Evolutionary conservation across 176 grass and related monocot genomes (phyloP).

Genomic region (Cenchrus americanus): DNA sequence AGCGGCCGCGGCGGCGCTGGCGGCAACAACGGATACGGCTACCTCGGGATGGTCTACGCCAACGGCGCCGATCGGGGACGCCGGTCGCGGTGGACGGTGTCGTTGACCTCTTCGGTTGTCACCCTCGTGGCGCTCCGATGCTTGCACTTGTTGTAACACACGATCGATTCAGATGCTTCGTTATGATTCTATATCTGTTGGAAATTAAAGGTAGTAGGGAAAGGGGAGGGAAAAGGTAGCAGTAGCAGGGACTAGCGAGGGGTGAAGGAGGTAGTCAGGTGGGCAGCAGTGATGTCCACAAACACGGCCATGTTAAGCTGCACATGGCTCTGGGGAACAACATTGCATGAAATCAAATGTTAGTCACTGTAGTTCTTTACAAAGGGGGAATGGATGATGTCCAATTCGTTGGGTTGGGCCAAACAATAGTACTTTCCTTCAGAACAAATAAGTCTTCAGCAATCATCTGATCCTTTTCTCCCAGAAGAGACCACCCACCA

Average conservation of each 20-base stretch:
- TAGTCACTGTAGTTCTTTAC: constrained; percentile 23
- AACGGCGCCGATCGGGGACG: constrained; percentile 25
- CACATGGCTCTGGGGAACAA: constrained; percentile 22
- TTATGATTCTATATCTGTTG: constrained; percentile 28
- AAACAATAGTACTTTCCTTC: too few species aligned
- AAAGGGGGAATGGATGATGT: neutral
- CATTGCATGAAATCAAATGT: constrained; percentile 13
- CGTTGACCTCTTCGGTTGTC: neutral
- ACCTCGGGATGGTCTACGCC: constrained; percentile 63
- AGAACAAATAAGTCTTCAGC: too few species aligned
- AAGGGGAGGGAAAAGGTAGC: too few species aligned
- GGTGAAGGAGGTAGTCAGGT: neutral
- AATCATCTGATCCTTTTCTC: too few species aligned
- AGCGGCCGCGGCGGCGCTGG: neutral
- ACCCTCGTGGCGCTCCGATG: constrained; percentile 22
- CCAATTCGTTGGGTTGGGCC: too few species aligned
- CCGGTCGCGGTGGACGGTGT: neutral
- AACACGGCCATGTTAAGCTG: constrained; percentile 15
- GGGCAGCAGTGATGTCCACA: constrained; percentile 26
- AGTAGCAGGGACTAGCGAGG: neutral
- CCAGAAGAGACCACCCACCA: too few species aligned
- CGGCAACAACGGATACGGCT: constrained; percentile 34
- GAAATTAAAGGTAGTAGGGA: constrained; percentile 25
- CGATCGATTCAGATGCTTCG: constrained; percentile 8
- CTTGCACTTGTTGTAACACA: constrained; percentile 43